These are phyloP conservation scores for Saccharomyces eubayanus DNA, from an alignment of 805 yeast species.

Conservation along the genomic window DNA sequence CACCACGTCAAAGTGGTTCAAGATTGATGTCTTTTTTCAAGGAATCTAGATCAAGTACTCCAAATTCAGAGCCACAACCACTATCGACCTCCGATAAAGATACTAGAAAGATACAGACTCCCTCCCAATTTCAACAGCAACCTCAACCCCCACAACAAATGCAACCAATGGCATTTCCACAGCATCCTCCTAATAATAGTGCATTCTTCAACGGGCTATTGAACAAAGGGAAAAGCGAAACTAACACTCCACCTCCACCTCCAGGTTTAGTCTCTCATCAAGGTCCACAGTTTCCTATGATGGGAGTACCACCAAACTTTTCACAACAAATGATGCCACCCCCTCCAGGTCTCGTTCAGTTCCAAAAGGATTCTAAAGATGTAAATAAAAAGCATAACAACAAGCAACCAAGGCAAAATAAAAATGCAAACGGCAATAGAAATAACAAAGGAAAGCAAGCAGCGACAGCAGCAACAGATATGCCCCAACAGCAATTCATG, in stretches of 20 bases:
- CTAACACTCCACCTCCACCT: constrained; percentile 6
- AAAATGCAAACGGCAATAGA: not conserved
- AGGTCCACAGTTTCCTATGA: constrained; percentile 11
- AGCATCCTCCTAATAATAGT: constrained; percentile 11
- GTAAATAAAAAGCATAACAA: not conserved
- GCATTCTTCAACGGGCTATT: constrained; percentile 27
- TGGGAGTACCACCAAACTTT: constrained; percentile 11
- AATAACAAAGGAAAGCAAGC: not conserved
- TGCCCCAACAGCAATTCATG: not conserved
- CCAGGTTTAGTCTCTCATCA: constrained; percentile 7
- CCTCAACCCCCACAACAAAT: not conserved
- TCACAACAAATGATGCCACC: constrained; percentile 15
- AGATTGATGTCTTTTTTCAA: constrained; percentile 28
- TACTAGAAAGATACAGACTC: not conserved
- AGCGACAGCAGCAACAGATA: not conserved
- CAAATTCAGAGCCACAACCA: constrained; percentile 1
- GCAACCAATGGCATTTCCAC: not conserved
- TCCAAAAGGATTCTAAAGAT: not conserved
- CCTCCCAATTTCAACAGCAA: constrained; percentile 3
- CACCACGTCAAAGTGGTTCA: constrained; percentile 16
- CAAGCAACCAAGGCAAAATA: not conserved
- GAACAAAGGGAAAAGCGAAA: constrained; percentile 19
- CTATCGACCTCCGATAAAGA: not conserved
- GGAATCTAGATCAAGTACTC: constrained; percentile 6
- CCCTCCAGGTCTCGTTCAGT: constrained; percentile 3